These are phyloP conservation scores for Aphanomyces cochlioides DNA, from an alignment of 352 stramenopile genomes.

Conservation along the genomic window DNA sequence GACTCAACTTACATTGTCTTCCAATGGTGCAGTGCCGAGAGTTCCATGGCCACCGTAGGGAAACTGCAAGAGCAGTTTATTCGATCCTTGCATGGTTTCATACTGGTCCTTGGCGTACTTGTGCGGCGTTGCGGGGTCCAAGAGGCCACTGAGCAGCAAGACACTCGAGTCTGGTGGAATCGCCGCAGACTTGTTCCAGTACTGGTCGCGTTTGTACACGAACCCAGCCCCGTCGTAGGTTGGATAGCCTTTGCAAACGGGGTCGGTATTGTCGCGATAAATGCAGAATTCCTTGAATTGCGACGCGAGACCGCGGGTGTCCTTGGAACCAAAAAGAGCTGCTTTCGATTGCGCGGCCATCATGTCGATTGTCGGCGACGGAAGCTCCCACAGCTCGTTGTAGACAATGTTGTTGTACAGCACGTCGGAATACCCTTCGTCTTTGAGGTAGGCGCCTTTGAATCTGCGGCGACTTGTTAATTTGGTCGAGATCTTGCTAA, in stretches of 20 bases:
- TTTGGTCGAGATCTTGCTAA: not conserved
- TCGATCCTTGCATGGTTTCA: slow-evolving; percentile 30
- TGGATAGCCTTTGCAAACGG: slow-evolving; percentile 3
- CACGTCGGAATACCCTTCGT: slow-evolving; percentile 37
- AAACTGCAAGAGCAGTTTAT: slow-evolving; percentile 47
- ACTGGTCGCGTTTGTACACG: slow-evolving; percentile 38
- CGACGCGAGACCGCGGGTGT: not conserved
- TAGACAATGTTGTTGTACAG: slow-evolving; percentile 73
- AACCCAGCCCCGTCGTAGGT: slow-evolving; percentile 22
- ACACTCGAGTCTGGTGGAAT: slow-evolving; percentile 36
- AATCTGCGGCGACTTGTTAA: not conserved
- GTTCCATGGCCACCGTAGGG: slow-evolving; percentile 44
- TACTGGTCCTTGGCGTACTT: slow-evolving; percentile 41
- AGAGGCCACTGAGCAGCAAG: slow-evolving; percentile 36
- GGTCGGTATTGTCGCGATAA: not conserved
- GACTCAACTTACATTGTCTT: not conserved
- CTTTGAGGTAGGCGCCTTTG: slow-evolving; percentile 11
- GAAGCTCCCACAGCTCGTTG: slow-evolving; percentile 66
- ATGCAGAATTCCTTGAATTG: slow-evolving; percentile 3
- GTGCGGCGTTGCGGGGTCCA: slow-evolving; percentile 40
- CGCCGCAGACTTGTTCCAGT: slow-evolving; percentile 33
- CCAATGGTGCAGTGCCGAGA: slow-evolving; percentile 35
- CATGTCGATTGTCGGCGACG: slow-evolving; percentile 50
- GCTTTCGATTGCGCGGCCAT: not conserved
- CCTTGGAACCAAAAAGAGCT: slow-evolving; percentile 9